These are phyloP conservation scores for Psilocybe subaeruginosa DNA, from an alignment of 768 basidiomycete species.

Conservation along the genomic window DNA sequence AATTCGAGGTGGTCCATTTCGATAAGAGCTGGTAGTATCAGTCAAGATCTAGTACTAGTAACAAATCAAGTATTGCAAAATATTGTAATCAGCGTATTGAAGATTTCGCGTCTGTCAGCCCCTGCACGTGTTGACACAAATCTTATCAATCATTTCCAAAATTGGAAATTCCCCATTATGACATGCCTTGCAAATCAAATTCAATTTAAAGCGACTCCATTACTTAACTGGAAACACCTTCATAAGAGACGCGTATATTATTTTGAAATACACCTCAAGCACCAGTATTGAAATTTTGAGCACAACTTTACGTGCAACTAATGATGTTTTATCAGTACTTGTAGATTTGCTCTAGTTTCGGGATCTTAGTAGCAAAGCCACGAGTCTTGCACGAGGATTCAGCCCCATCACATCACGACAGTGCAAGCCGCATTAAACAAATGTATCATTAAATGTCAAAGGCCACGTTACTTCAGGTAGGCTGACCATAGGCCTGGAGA, in stretches of 20 bases:
- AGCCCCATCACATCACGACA: background rate
- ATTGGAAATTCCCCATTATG: conserved; percentile 12
- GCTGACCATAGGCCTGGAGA: background rate
- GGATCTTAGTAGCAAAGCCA: background rate
- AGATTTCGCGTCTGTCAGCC: conserved; percentile 10
- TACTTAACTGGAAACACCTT: too few relatives aligned
- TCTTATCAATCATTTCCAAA: conserved; percentile 24
- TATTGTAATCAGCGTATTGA: background rate
- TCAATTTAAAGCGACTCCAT: too few relatives aligned
- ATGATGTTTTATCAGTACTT: too few relatives aligned
- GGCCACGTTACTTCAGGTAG: background rate
- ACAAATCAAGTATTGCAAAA: background rate
- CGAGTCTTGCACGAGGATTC: background rate
- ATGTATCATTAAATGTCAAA: background rate
- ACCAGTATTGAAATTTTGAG: too few relatives aligned
- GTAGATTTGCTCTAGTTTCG: too few relatives aligned
- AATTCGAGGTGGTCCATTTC: conserved; percentile 19
- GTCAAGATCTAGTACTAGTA: background rate
- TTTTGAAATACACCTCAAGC: too few relatives aligned
- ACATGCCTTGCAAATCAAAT: background rate
- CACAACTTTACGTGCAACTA: too few relatives aligned
- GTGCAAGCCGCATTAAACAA: too few relatives aligned
- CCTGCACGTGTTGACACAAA: conserved; percentile 7
- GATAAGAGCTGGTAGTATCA: conserved; percentile 5
- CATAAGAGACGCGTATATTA: too few relatives aligned